Evolutionary conservation across 306 rosid genomes (phyloP).

Genomic region (Prinsepia uniflora): DNA sequence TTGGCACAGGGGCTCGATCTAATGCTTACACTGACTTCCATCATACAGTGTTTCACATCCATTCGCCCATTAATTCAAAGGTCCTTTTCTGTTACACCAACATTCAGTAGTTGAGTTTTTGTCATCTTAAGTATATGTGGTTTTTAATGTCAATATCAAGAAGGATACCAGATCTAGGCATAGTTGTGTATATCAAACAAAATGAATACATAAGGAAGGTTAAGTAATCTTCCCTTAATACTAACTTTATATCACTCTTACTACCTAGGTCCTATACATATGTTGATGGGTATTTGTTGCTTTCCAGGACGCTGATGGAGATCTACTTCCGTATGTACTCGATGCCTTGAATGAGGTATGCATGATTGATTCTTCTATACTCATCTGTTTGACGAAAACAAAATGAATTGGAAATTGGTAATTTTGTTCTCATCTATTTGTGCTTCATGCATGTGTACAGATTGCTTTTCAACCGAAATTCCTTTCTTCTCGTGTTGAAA

Average conservation of each 20-base stretch:
- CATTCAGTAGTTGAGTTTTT: background rate
- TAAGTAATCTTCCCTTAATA: background rate
- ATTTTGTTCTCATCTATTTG: slow-evolving; percentile 21
- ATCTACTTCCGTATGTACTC: slow-evolving; percentile 83
- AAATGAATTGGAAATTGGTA: slow-evolving; percentile 9
- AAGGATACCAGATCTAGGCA: no score
- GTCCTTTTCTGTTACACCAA: slow-evolving; percentile 32
- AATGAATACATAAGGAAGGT: background rate
- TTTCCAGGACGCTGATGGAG: slow-evolving; percentile 91
- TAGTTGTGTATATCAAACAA: background rate
- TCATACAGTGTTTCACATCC: slow-evolving; percentile 98
- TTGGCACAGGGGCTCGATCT: slow-evolving; percentile 98
- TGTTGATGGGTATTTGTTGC: slow-evolving; percentile 26
- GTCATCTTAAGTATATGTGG: background rate
- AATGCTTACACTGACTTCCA: slow-evolving; percentile 99
- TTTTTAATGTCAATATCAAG: background rate
- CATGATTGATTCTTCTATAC: slow-evolving; percentile 17
- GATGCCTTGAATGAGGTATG: slow-evolving; percentile 96
- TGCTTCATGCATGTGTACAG: slow-evolving; percentile 48
- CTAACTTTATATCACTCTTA: background rate
- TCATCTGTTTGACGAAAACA: background rate
- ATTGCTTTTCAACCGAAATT: slow-evolving; percentile 95
- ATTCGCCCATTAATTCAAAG: slow-evolving; percentile 86
- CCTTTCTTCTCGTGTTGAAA: slow-evolving; percentile 94
- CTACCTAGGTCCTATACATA: slow-evolving; percentile 6